Conservation (phyloP, 257 asterid genomes). For the Striga asiatica region DNA sequence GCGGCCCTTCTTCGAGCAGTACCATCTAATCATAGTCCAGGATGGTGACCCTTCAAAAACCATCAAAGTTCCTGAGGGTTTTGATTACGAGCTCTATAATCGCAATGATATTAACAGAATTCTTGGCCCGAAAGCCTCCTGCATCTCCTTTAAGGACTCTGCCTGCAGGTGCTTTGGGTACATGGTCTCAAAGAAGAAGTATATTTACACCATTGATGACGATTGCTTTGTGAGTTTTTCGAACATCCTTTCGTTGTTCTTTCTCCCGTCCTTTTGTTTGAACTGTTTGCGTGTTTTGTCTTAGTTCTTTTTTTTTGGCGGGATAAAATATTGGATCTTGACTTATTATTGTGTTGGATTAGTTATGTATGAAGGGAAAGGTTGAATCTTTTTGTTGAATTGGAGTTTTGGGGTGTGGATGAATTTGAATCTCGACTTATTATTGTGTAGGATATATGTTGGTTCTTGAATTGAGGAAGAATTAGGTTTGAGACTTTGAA, state of each 20-base stretch:
- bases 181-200: conserved; percentile 87
- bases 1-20: conserved; percentile 68
- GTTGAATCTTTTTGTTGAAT: conserved; percentile 12
- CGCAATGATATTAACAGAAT: conserved; percentile 68
- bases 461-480: neutral
- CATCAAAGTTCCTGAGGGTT: conserved; percentile 57
- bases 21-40: conserved; percentile 73
- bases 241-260: too few species aligned
- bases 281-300: too few species aligned
- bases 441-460: conserved; percentile 12
- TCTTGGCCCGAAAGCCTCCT: conserved; percentile 73
- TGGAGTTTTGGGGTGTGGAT: neutral
- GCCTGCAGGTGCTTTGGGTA: conserved; percentile 76
- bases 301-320: neutral
- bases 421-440: conserved; percentile 23
- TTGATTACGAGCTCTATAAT: conserved; percentile 63
- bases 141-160: conserved; percentile 72
- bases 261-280: too few species aligned
- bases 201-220: conserved; percentile 66
- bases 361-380: neutral
- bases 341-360: neutral
- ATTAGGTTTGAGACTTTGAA: neutral
- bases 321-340: conserved; percentile 18
- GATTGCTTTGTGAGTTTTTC: conserved; percentile 66
- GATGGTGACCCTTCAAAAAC: conserved; percentile 66